Conservation (phyloP, 2,329 filamentous ascomycete genomes). For the Diplodia seriata region DNA sequence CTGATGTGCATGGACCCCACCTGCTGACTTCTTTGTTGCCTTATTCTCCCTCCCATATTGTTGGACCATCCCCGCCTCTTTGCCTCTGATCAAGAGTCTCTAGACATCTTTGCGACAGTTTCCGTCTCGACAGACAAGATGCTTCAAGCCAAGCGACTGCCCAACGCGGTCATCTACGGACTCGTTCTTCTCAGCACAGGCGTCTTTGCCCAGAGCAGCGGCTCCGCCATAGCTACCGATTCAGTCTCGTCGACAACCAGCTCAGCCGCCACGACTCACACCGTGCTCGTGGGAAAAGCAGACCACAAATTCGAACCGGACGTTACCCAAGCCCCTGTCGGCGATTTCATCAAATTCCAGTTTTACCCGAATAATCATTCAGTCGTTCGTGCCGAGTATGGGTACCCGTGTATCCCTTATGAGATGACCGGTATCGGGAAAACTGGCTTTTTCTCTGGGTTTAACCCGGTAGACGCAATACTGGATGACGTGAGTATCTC, state of each 20-base stretch:
- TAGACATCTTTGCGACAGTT: slow-evolving; percentile 10
- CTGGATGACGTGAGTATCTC: slow-evolving; percentile 26
- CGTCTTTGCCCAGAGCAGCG: slow-evolving; percentile 17
- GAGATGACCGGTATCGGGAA: slow-evolving; percentile 41
- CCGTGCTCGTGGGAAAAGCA: slow-evolving; percentile 27
- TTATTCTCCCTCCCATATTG: slow-evolving; percentile 19
- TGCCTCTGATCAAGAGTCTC: neutral
- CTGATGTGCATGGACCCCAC: neutral
- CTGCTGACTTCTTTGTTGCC: slow-evolving; percentile 22
- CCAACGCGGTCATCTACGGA: slow-evolving; percentile 9
- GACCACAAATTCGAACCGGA: slow-evolving; percentile 32
- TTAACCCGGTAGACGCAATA: slow-evolving; percentile 35
- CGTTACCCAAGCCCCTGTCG: slow-evolving; percentile 34
- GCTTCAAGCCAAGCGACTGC: slow-evolving; percentile 16
- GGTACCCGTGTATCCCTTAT: slow-evolving; percentile 51
- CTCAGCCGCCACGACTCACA: slow-evolving; percentile 18
- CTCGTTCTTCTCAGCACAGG: slow-evolving; percentile 7
- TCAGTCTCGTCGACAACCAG: slow-evolving; percentile 20
- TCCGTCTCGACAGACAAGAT: neutral
- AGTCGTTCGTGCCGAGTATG: slow-evolving; percentile 51
- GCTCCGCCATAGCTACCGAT: neutral
- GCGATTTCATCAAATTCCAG: slow-evolving; percentile 48
- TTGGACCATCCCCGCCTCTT: slow-evolving; percentile 5
- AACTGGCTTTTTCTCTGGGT: slow-evolving; percentile 44
- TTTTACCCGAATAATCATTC: slow-evolving; percentile 54